Evolutionary conservation across 805 yeast species (phyloP), one percentile per base, ranked within the genome.

Genomic region (Lipomyces mesembrius): DNA sequence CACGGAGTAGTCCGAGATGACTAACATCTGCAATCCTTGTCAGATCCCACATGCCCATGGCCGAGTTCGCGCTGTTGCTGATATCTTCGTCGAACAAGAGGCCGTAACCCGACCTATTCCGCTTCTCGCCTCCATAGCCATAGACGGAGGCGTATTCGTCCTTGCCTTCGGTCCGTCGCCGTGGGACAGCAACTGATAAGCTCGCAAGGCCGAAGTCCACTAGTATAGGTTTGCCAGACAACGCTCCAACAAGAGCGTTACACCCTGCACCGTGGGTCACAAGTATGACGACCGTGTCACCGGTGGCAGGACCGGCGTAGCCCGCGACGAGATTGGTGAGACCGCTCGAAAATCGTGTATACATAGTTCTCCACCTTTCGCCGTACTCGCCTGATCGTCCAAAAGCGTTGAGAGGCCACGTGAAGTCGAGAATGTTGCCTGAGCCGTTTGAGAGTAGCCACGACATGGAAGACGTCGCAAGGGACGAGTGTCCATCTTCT

Each of bases 191-290:
- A 17, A 72, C 70, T 3, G 74, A 60, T 46, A 72, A 55, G 34
- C 73, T 69, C 12, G 75, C 79, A 29, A 76, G 71, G 7, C 74
- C 75, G 32, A 78, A 70, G 35, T 76, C 72, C 34, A 70, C 66
- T 57, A 78, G 72, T 54, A 76, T 68, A 2, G 81, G 80, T 62
- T 69, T 72, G 51, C 73, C 70, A 9, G 72, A 63, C 20, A 78
- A 57, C 7, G 71, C 73, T 11, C 78, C 79, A n/a, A 79, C 71
- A 52, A 78, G 66, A 3, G 81, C 75, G 53, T 79, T 79, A 66
- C 80, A 76, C 2, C 79, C 76, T 5, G 81, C 80, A 2, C 81
- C 81, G 61, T 79, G 81, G 27, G 81, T 76, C 11, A 79, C 80
- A 8, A 78, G 62, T 2, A 78, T 61, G 11, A 77, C 62, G 6